Percentiles rank a stretch among this genome's conserved stretches.
phyloP scores from a whole-genome alignment of 2,329 filamentous ascomycete genomes.

The Colletotrichum shisoi region DNA sequence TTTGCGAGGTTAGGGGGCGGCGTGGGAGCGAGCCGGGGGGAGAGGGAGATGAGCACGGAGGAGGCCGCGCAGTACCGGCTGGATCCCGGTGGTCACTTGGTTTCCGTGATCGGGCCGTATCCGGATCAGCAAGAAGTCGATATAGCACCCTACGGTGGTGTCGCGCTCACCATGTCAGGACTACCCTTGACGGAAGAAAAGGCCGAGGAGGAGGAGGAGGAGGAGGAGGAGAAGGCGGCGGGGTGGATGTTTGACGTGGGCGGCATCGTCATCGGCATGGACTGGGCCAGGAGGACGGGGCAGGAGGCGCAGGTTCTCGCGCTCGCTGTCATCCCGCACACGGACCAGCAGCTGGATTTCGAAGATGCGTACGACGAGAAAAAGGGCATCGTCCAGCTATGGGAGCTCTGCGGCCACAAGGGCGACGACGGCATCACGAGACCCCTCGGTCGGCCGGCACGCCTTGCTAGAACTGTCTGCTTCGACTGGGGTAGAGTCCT shows the following conservation, averaged over 20 bases:
- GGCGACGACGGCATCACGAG: constrained; percentile 46
- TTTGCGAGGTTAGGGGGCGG: constrained; percentile 27
- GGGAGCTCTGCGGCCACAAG: constrained; percentile 54
- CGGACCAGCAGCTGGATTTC: constrained; percentile 57
- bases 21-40: background rate
- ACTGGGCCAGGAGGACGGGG: constrained; percentile 58
- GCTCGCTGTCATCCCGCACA: constrained; percentile 59
- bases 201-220: constrained; percentile 40
- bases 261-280: constrained; percentile 61
- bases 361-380: constrained; percentile 52
- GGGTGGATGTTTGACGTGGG: constrained; percentile 65
- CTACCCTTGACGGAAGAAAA: constrained; percentile 45
- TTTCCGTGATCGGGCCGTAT: constrained; percentile 48
- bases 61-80: constrained; percentile 47
- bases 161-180: constrained; percentile 45
- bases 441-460: constrained; percentile 50
- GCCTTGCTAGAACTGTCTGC: constrained; percentile 56
- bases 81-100: constrained; percentile 43
- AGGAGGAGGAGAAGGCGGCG: constrained; percentile 44
- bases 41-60: constrained; percentile 36
- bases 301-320: constrained; percentile 59
- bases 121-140: constrained; percentile 45
- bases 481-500: constrained; percentile 60
- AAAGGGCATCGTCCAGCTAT: constrained; percentile 62
- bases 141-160: constrained; percentile 44